Conservation (phyloP, 495 filamentous ascomycete species). For the Penicillium crystallinum region DNA sequence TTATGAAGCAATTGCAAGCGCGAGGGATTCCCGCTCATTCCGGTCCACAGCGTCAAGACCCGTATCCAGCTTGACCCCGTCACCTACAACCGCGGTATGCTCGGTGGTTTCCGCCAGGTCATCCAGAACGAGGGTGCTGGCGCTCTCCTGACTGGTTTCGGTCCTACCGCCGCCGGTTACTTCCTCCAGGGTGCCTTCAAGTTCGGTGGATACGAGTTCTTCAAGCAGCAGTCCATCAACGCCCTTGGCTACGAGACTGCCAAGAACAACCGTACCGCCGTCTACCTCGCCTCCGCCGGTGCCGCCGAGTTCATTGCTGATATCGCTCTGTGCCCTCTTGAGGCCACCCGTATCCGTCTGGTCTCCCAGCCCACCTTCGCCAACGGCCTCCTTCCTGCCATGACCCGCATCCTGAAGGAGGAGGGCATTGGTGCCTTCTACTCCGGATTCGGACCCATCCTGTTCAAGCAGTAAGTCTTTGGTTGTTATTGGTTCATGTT, state of each 20-base stretch:
- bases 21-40: background rate
- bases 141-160: constrained; percentile 81
- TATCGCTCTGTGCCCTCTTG: constrained; percentile 88
- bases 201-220: constrained; percentile 93
- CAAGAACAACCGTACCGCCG: constrained; percentile 76
- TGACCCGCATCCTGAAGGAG: constrained; percentile 76
- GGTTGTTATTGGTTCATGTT: background rate
- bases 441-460: constrained; percentile 87
- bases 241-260: constrained; percentile 72
- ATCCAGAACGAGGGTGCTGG: constrained; percentile 79
- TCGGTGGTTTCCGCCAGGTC: constrained; percentile 83
- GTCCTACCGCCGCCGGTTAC: constrained; percentile 85
- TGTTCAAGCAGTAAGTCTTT: constrained; percentile 87
- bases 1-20: background rate
- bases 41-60: constrained; percentile 73
- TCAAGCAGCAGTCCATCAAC: constrained; percentile 92
- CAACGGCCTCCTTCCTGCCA: constrained; percentile 72
- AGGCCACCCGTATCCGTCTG: constrained; percentile 93
- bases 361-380: constrained; percentile 87
- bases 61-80: constrained; percentile 87
- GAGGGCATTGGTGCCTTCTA: constrained; percentile 91
- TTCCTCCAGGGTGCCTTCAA: constrained; percentile 95
- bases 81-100: constrained; percentile 85
- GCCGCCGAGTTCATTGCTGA: constrained; percentile 89
- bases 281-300: constrained; percentile 84